Evolutionary conservation across 371 early-diverging fungal genomes (phyloP).

Genomic region (Mucor irregularis): DNA sequence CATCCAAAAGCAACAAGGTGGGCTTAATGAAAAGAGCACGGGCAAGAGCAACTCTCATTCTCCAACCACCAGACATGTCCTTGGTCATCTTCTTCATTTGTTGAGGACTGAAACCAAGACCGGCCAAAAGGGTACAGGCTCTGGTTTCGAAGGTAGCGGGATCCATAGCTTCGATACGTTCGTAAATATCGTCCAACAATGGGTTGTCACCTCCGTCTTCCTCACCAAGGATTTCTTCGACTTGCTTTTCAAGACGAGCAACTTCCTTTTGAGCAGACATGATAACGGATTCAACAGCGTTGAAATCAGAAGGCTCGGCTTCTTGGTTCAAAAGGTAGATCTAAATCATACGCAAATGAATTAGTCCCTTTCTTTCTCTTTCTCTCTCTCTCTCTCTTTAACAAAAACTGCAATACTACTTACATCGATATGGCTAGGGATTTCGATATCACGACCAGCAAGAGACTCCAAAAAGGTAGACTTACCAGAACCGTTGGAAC

Average conservation of each 20-base stretch:
- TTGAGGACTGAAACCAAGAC: slow-evolving; percentile 91
- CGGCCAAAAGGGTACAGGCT: slow-evolving; percentile 88
- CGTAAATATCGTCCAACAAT: slow-evolving; percentile 91
- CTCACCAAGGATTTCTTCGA: slow-evolving; percentile 83
- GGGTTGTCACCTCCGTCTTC: slow-evolving; percentile 88
- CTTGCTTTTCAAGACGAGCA: slow-evolving; percentile 84
- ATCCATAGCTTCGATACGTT: slow-evolving; percentile 92
- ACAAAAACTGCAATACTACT: too few relatives aligned
- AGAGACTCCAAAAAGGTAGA: slow-evolving; percentile 95
- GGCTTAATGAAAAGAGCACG: slow-evolving; percentile 96
- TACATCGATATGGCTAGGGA: slow-evolving; percentile 96
- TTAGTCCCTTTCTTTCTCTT: neutral
- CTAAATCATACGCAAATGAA: neutral
- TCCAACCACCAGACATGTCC: slow-evolving; percentile 99
- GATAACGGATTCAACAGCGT: slow-evolving; percentile 91
- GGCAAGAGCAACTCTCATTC: slow-evolving; percentile 97
- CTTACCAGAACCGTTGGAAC: slow-evolving; percentile 98
- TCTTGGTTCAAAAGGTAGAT: slow-evolving; percentile 90
- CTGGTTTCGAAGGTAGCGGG: slow-evolving; percentile 93
- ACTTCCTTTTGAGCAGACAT: slow-evolving; percentile 87
- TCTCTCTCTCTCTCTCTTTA: neutral
- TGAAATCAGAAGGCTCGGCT: slow-evolving; percentile 89
- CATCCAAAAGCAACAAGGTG: slow-evolving; percentile 96
- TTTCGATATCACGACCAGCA: slow-evolving; percentile 92
- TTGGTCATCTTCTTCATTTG: slow-evolving; percentile 88